A percentile compares a stretch with the other conserved stretches of the same genome.
Conservation (phyloP, 2,329 filamentous ascomycete genomes). For the Pseudogymnoascus sp. region DNA sequence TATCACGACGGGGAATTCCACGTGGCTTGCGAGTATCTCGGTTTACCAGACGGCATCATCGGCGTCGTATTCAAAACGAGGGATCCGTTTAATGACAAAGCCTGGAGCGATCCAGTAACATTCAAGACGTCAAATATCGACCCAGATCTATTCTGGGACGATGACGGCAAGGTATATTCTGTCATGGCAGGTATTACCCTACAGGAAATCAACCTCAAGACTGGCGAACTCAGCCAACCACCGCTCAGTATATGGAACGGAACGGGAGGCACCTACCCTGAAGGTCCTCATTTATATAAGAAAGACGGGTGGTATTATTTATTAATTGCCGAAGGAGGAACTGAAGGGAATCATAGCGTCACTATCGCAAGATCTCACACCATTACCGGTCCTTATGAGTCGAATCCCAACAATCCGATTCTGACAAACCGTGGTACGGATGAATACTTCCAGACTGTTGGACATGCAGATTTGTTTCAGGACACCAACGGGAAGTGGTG, state of each 20-base stretch:
- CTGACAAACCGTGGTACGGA: constrained; percentile 42
- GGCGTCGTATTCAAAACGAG: constrained; percentile 29
- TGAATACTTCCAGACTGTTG: constrained; percentile 37
- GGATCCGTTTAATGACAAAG: constrained; percentile 45
- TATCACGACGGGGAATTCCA: constrained; percentile 38
- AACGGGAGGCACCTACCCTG: constrained; percentile 50
- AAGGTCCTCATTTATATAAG: constrained; percentile 51
- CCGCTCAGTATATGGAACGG: constrained; percentile 47
- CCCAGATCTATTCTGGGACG: constrained; percentile 50
- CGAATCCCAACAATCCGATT: constrained; percentile 49
- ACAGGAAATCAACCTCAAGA: constrained; percentile 37
- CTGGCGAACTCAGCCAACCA: constrained; percentile 44
- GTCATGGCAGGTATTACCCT: constrained; percentile 36
- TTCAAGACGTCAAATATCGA: constrained; percentile 56
- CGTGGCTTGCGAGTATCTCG: constrained; percentile 40
- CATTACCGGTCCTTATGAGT: constrained; percentile 54
- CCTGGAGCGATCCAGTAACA: constrained; percentile 53
- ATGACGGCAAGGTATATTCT: constrained; percentile 47
- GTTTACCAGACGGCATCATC: neutral
- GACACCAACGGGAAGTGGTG: constrained; percentile 35
- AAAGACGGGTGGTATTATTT: constrained; percentile 51
- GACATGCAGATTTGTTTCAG: constrained; percentile 36
- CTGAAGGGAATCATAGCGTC: constrained; percentile 51
- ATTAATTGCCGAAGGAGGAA: constrained; percentile 51
- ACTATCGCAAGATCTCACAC: constrained; percentile 45